Conservation (phyloP, 1,284 basidiomycete genomes). For the Ustilago curta region DNA sequence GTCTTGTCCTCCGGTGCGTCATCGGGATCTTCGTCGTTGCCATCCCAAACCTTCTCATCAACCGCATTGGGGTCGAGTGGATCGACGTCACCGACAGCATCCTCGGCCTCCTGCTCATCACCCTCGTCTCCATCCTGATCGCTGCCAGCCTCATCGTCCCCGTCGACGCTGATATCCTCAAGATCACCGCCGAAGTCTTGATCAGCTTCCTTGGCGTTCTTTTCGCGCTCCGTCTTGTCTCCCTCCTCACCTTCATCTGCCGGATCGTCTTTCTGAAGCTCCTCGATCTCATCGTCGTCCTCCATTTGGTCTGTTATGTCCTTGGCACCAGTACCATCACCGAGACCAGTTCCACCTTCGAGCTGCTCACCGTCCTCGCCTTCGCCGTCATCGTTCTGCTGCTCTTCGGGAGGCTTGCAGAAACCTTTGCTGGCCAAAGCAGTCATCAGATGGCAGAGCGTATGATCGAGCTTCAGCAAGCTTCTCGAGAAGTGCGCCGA, state of each 20-base stretch:
- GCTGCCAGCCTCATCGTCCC: conserved; percentile 75
- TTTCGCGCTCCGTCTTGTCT: conserved; percentile 71
- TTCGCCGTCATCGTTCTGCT: conserved; percentile 50
- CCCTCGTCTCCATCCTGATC: conserved; percentile 71
- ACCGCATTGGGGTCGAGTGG: conserved; percentile 85
- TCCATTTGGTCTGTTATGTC: conserved; percentile 68
- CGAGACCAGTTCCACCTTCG: conserved; percentile 67
- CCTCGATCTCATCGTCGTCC: conserved; percentile 94
- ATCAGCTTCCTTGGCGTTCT: conserved; percentile 73
- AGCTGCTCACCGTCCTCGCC: conserved; percentile 58
- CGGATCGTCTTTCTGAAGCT: conserved; percentile 76
- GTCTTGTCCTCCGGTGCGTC: conserved; percentile 71
- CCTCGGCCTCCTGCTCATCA: conserved; percentile 77
- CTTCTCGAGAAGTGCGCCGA: conserved; percentile 78
- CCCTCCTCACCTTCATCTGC: conserved; percentile 75
- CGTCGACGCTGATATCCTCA: conserved; percentile 73
- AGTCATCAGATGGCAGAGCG: conserved; percentile 80
- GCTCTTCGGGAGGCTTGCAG: conserved; percentile 71
- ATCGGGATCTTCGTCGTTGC: conserved; percentile 77
- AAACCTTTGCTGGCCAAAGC: conserved; percentile 88
- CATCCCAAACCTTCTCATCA: conserved; percentile 97
- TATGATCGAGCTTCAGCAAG: conserved; percentile 85
- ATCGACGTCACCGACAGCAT: conserved; percentile 86
- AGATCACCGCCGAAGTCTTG: conserved; percentile 81
- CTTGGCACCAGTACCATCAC: conserved; percentile 72